Evolutionary conservation across 2,329 filamentous ascomycete genomes (phyloP), one percentile per base, ranked within the genome.

Genomic region (Alternaria sp.): DNA sequence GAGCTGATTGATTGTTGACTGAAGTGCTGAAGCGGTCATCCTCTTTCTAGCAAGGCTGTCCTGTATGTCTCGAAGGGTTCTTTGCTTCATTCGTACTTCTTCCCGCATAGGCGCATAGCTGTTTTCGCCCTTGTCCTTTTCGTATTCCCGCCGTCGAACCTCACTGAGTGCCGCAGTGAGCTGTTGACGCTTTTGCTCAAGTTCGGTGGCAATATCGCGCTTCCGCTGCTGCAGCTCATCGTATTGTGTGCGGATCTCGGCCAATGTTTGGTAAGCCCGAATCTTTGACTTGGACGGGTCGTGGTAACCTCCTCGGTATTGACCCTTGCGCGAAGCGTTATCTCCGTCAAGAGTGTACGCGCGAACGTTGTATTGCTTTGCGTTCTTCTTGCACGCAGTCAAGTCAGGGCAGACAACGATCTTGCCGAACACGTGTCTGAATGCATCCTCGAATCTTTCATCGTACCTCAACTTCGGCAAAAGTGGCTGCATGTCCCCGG

Each of bases 261-360:
- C 88, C 30, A 95, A 88, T 6, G 88, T 86, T 63, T 90, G 90
- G 28, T 97, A 91, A 26, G 92, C 93, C 72, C 95, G 91, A n/a
- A 98, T 85, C 21, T 95, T 90, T 2, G 95, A 98, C 70, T 90
- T 91, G 33, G 92, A 88, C 11, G 92, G 88, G 76, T 99, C 96
- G 66, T 97, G 91, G 76, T 91, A 99, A 72, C 96, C 96, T 84
- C 96, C 96, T 53, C 94, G 97, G 84, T 99, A 89, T 14, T 94
- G 95, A 81, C 96, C 96, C 71, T 95, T 92, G 82, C 96, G 97
- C 82, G 97, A 96, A 2, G 94, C 94, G 30, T 93, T 93, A 80
- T 98, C 95, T 79, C 96, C 96, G 61, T 98, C 94, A 4, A 93
- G 92, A 0, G 96, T 99, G 69, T 99, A 97, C 33, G 93, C 94